Percentiles rank a stretch among this genome's conserved stretches.
These are phyloP conservation scores for Cladosporium halotolerans DNA, from an alignment of 2,329 filamentous ascomycete genomes.

Conservation along the genomic window DNA sequence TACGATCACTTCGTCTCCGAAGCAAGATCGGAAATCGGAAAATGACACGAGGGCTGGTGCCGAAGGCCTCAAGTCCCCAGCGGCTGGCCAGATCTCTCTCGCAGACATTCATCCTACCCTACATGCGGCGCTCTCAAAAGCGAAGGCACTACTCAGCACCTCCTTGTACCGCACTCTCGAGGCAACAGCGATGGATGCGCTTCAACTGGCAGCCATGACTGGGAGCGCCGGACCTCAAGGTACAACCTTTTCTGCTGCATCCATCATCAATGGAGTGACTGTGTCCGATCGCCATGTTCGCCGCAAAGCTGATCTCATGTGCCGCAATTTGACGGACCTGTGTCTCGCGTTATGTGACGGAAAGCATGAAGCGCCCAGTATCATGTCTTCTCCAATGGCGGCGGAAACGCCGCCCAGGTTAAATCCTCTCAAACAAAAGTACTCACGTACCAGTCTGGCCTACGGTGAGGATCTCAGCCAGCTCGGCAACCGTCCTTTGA, in stretches of 20 bases:
- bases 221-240: slow-evolving; percentile 61
- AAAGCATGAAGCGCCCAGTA: slow-evolving; percentile 23
- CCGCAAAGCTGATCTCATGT: slow-evolving; percentile 87
- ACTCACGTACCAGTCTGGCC: slow-evolving; percentile 8
- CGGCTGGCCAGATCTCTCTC: slow-evolving; percentile 23
- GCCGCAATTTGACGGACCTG: slow-evolving; percentile 84
- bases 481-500: slow-evolving; percentile 25
- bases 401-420: slow-evolving; percentile 12
- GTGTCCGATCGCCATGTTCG: slow-evolving; percentile 77
- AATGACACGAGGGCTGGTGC: slow-evolving; percentile 24
- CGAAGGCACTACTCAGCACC: slow-evolving; percentile 60
- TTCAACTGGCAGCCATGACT: slow-evolving; percentile 72
- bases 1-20: slow-evolving; percentile 84
- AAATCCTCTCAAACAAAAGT: background rate
- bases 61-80: background rate
- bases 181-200: slow-evolving; percentile 71
- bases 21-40: slow-evolving; percentile 54
- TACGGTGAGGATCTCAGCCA: slow-evolving; percentile 6
- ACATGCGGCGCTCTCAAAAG: slow-evolving; percentile 72
- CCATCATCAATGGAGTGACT: slow-evolving; percentile 54
- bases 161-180: slow-evolving; percentile 77
- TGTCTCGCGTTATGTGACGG: slow-evolving; percentile 65
- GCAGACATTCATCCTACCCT: slow-evolving; percentile 68
- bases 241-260: slow-evolving; percentile 57
- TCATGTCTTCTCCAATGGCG: slow-evolving; percentile 18